These are phyloP conservation scores for Lotmaria passim DNA, from an alignment of 208 protist genomes.

Conservation along the genomic window DNA sequence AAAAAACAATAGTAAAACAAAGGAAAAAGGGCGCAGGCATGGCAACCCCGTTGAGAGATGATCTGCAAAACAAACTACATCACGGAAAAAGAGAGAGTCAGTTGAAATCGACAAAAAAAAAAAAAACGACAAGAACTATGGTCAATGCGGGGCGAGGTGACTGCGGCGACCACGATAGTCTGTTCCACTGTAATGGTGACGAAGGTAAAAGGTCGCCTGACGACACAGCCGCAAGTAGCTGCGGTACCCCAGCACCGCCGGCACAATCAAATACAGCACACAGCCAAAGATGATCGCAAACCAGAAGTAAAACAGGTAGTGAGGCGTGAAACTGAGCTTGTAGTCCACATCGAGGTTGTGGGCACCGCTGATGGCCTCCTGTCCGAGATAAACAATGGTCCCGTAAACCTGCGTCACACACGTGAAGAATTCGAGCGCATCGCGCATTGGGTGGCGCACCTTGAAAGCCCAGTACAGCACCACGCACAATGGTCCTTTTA, in stretches of 20 bases:
- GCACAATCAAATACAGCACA: constrained; percentile 61
- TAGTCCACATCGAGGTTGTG: constrained; percentile 73
- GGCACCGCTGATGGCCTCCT: constrained; percentile 65
- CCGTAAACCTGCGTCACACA: constrained; percentile 76
- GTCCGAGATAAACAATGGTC: constrained; percentile 66
- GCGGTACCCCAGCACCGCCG: constrained; percentile 51
- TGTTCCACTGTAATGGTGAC: constrained; percentile 19
- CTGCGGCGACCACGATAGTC: constrained; percentile 8
- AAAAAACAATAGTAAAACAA: too few species aligned
- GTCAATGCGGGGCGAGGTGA: neutral
- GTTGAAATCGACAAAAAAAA: neutral
- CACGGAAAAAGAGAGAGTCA: neutral
- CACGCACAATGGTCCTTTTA: constrained; percentile 74
- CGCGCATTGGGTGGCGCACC: constrained; percentile 51
- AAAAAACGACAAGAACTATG: neutral
- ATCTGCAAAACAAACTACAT: neutral
- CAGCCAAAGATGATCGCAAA: constrained; percentile 70
- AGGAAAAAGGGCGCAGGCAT: too few species aligned
- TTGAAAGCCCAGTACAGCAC: constrained; percentile 68
- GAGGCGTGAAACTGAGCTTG: constrained; percentile 48
- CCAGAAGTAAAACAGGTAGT: constrained; percentile 75
- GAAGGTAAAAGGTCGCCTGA: constrained; percentile 33
- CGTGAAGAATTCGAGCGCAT: constrained; percentile 75
- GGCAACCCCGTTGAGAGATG: too few species aligned
- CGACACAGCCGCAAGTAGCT: constrained; percentile 53